A percentile compares a stretch with the other conserved stretches of the same genome.
Conservation (phyloP, 805 yeast genomes). For the Sporopachydermia lactativora region DNA sequence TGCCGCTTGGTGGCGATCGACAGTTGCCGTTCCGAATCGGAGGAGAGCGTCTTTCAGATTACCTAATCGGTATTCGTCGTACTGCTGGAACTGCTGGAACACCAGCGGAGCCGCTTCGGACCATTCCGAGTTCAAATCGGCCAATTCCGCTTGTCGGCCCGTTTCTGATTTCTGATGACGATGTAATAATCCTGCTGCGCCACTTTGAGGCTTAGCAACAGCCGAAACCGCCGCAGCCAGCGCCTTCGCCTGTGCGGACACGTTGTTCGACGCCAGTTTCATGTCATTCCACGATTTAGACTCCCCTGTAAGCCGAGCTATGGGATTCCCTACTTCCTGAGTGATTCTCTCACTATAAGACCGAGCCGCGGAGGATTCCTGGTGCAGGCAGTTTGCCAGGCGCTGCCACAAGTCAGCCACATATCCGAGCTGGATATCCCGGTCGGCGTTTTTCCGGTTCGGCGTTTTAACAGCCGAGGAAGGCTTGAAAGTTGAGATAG, state of each 20-base stretch:
- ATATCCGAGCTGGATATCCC: background rate
- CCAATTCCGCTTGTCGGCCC: conserved; percentile 23
- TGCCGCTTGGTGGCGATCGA: conserved; percentile 34
- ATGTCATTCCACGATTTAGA: conserved; percentile 16
- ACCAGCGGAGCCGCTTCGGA: conserved; percentile 63
- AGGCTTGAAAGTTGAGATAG: background rate
- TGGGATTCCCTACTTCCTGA: conserved; percentile 22
- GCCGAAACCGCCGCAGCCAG: conserved; percentile 10
- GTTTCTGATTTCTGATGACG: background rate
- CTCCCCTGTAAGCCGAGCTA: conserved; percentile 12
- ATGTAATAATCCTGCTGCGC: background rate
- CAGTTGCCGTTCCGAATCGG: conserved; percentile 46
- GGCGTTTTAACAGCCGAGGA: background rate
- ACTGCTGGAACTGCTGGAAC: conserved; percentile 59
- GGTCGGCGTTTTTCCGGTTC: background rate
- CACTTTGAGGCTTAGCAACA: background rate
- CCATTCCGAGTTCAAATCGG: conserved; percentile 48
- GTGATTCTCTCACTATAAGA: conserved; percentile 23
- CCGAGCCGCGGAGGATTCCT: conserved; percentile 17
- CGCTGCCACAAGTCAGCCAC: background rate
- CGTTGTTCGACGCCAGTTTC: conserved; percentile 12
- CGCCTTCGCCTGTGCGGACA: conserved; percentile 8
- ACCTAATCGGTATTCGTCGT: conserved; percentile 48
- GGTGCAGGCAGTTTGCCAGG: conserved; percentile 2
- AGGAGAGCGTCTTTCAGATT: conserved; percentile 53